phyloP scores from a whole-genome alignment of 106 monocot genomes.

The Allium sativum region DNA sequence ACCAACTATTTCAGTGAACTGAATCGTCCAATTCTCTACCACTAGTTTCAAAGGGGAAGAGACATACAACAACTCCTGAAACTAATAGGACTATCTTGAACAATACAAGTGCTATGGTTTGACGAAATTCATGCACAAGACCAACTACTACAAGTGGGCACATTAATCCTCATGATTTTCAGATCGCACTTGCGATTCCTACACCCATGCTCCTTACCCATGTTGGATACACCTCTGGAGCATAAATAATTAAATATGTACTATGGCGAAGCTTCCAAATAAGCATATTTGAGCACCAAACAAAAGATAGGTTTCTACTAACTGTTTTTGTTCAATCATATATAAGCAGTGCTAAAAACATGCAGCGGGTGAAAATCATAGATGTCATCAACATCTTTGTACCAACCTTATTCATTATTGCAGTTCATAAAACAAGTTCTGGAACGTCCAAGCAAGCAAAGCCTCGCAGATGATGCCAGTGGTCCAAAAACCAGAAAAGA shows the following conservation, averaged over 20 bases:
- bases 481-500: constrained; percentile 71
- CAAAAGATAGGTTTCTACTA: constrained; percentile 40
- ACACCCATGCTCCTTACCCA: constrained; percentile 73
- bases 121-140: constrained; percentile 67
- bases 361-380: constrained; percentile 64
- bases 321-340: constrained; percentile 33
- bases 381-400: constrained; percentile 73
- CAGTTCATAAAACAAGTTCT: constrained; percentile 59
- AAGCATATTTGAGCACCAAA: constrained; percentile 80
- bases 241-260: constrained; percentile 90
- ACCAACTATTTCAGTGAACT: background rate
- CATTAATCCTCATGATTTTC: constrained; percentile 69
- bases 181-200: constrained; percentile 67
- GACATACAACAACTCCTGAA: constrained; percentile 54
- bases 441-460: constrained; percentile 83
- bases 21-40: constrained; percentile 55
- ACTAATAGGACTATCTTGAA: constrained; percentile 60
- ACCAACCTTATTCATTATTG: constrained; percentile 63
- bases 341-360: constrained; percentile 61
- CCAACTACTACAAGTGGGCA: constrained; percentile 85
- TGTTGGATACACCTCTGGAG: constrained; percentile 94
- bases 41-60: constrained; percentile 85
- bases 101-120: constrained; percentile 44
- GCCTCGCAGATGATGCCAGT: constrained; percentile 72
- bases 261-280: constrained; percentile 59